Conservation (phyloP, 2,329 filamentous ascomycete species). For the Ophiognomonia clavigignenti-juglandacearum region DNA sequence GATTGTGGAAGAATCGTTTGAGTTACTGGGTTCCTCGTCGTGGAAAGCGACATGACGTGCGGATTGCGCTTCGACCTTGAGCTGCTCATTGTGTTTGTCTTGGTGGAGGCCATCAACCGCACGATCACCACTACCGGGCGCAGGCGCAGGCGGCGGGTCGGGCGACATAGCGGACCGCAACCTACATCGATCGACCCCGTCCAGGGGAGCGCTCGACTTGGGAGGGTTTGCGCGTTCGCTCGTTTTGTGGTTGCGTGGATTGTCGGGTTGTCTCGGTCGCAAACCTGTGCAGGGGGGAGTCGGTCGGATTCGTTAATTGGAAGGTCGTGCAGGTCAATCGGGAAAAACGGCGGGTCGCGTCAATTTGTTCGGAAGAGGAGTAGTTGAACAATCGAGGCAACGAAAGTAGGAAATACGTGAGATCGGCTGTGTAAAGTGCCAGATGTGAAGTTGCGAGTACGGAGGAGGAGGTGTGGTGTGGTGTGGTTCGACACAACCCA, state of each 20-base stretch:
- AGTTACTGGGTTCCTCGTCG: conserved; percentile 46
- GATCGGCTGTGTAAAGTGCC: no score
- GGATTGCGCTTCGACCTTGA: no score
- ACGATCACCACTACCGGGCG: conserved; percentile 31
- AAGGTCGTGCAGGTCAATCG: no score
- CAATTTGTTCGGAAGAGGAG: no score
- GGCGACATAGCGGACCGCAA: conserved; percentile 45
- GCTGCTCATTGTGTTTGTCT: no score
- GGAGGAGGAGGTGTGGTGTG: no score
- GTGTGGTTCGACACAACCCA: no score
- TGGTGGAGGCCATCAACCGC: conserved; percentile 17
- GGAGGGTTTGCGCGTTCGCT: background rate
- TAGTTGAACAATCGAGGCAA: no score
- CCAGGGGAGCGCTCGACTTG: conserved; percentile 5
- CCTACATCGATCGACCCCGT: conserved; percentile 37
- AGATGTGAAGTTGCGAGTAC: no score
- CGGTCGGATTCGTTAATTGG: no score
- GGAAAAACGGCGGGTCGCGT: no score
- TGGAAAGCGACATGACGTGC: conserved; percentile 16
- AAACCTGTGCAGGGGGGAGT: background rate
- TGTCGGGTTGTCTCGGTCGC: background rate
- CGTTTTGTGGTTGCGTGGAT: background rate
- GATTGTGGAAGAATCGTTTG: conserved; percentile 22
- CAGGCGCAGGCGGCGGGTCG: conserved; percentile 47
- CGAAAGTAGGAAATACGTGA: no score